A percentile compares a stretch with the other conserved stretches of the same genome.
phyloP scores from a whole-genome alignment of 495 filamentous ascomycete species.

The Oidiodendron maius region DNA sequence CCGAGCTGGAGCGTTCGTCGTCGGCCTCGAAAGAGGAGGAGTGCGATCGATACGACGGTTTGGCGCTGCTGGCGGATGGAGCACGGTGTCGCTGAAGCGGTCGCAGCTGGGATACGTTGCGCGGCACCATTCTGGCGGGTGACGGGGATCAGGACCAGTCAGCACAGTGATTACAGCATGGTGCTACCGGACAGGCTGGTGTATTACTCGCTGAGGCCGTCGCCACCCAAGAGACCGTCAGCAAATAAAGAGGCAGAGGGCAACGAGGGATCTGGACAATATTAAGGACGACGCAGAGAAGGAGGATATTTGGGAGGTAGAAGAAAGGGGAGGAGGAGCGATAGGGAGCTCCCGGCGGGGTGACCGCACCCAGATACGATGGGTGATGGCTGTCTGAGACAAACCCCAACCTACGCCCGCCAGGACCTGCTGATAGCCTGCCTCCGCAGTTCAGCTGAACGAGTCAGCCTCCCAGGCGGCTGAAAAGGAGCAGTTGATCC shows the following conservation, averaged over 20 bases:
- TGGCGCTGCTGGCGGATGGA: conserved; percentile 16
- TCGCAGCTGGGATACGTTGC: conserved; percentile 7
- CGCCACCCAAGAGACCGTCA: too few relatives aligned
- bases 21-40: conserved; percentile 53
- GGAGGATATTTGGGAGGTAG: conserved; percentile 1
- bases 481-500: too few relatives aligned
- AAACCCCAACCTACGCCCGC: too few relatives aligned
- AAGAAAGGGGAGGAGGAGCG: neutral
- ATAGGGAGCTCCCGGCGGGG: neutral
- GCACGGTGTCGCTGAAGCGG: conserved; percentile 8
- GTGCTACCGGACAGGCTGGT: conserved; percentile 15
- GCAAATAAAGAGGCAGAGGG: too few relatives aligned
- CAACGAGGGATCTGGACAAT: too few relatives aligned
- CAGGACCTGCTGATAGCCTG: too few relatives aligned
- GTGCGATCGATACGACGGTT: conserved; percentile 20
- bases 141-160: conserved; percentile 7
- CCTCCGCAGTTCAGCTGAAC: too few relatives aligned
- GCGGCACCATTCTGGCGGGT: conserved; percentile 13
- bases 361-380: too few relatives aligned
- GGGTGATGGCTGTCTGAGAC: too few relatives aligned
- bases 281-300: too few relatives aligned
- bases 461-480: too few relatives aligned
- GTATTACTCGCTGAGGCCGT: too few relatives aligned
- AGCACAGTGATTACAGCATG: conserved; percentile 10
- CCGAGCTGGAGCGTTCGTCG: conserved; percentile 52